phyloP scores from a whole-genome alignment of 2,329 filamentous ascomycete species.

The Exophiala xenobiotica region DNA sequence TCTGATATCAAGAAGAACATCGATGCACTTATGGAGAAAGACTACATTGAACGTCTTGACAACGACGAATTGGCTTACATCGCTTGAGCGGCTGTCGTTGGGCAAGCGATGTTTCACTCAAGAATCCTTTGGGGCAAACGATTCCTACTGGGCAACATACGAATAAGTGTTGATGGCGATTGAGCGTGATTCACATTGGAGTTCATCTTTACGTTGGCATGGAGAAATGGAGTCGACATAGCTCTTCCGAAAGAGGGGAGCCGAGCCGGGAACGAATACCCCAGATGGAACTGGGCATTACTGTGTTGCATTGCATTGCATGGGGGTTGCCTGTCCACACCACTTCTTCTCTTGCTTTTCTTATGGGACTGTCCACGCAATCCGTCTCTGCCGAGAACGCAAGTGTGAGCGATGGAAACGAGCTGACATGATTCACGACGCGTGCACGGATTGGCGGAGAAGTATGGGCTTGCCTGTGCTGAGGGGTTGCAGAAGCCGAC shows the following conservation, averaged over 20 bases:
- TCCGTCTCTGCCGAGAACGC: not conserved
- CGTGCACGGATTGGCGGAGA: not conserved
- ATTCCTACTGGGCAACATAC: not conserved
- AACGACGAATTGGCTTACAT: conserved; percentile 94
- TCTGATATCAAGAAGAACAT: conserved; percentile 99
- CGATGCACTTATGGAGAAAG: conserved; percentile 96
- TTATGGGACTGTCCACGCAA: not conserved
- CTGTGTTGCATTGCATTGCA: not conserved
- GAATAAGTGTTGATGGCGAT: not conserved
- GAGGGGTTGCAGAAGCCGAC: too few species aligned
- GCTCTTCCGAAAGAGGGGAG: not conserved
- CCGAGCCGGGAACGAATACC: not conserved
- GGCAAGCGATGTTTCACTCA: not conserved
- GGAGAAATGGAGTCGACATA: not conserved
- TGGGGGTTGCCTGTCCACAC: not conserved
- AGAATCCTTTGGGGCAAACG: not conserved
- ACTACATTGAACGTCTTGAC: conserved; percentile 93
- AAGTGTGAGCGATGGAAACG: too few species aligned
- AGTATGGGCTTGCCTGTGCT: not conserved
- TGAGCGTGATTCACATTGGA: not conserved
- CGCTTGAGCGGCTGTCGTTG: conserved; percentile 57
- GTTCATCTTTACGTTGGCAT: not conserved
- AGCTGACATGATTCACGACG: not conserved
- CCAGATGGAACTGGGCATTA: not conserved
- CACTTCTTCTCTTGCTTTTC: not conserved